phyloP scores from a whole-genome alignment of 805 yeast species.

The Maudiozyma saulgeensis region DNA sequence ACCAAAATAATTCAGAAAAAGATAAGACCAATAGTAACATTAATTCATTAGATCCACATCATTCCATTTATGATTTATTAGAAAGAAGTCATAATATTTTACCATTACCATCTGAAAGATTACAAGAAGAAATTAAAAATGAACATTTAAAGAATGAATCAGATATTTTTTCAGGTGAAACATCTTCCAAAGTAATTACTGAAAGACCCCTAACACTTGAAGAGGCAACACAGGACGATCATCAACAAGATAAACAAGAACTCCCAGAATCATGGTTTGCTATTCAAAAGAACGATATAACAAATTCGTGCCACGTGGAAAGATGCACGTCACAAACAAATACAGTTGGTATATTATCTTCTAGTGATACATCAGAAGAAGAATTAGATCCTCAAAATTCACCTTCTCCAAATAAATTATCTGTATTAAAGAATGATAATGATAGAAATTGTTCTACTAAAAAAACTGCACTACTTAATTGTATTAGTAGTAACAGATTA shows the following conservation, averaged over 20 bases:
- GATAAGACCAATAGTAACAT: not conserved
- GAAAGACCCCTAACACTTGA: not conserved
- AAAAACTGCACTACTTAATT: not conserved
- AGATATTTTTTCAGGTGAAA: not conserved
- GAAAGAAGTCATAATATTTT: slow-evolving; percentile 4
- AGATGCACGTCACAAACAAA: slow-evolving; percentile 10
- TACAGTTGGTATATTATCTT: slow-evolving; percentile 9
- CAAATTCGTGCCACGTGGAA: slow-evolving; percentile 8
- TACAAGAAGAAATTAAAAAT: not conserved
- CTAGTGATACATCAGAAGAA: slow-evolving; percentile 28
- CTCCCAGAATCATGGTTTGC: slow-evolving; percentile 27
- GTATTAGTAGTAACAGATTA: not conserved
- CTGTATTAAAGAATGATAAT: not conserved
- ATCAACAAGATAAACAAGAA: slow-evolving; percentile 1
- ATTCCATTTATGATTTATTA: slow-evolving; percentile 22
- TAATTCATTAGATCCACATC: slow-evolving; percentile 26
- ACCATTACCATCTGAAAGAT: not conserved
- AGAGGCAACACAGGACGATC: not conserved
- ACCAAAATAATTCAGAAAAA: not conserved
- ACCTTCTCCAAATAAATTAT: not conserved
- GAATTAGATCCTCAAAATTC: slow-evolving; percentile 10
- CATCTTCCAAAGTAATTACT: not conserved
- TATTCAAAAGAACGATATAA: slow-evolving; percentile 10
- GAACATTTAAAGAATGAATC: not conserved
- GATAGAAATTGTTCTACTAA: not conserved